phyloP scores from a whole-genome alignment of 805 yeast genomes.

The Candida nanaspora region DNA sequence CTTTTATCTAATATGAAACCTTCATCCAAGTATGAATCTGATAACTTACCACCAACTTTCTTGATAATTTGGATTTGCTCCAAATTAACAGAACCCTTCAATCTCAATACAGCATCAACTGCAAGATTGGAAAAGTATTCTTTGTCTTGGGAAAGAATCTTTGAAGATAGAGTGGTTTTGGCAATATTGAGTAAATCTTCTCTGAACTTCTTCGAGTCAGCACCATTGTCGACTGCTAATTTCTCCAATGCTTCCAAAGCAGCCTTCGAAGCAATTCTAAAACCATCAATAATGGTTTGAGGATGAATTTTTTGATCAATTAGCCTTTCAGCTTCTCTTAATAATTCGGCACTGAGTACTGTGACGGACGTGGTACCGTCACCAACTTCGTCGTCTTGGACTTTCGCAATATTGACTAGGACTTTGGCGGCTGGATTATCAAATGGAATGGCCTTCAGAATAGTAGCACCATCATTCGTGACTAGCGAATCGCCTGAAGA shows the following conservation, averaged over 20 bases:
- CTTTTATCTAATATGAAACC: conserved; percentile 89
- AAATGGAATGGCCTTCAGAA: conserved; percentile 84
- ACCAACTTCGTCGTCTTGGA: conserved; percentile 97
- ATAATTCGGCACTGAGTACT: conserved; percentile 79
- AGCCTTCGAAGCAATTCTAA: conserved; percentile 78
- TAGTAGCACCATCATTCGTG: conserved; percentile 98
- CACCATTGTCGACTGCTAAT: conserved; percentile 68
- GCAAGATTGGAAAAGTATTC: conserved; percentile 84
- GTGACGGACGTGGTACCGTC: conserved; percentile 98
- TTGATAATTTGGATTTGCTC: conserved; percentile 91
- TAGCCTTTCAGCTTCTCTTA: conserved; percentile 90
- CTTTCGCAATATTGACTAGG: conserved; percentile 87
- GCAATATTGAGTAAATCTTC: conserved; percentile 82
- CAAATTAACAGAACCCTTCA: conserved; percentile 80
- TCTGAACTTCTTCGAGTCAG: conserved; percentile 52
- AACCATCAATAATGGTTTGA: conserved; percentile 95
- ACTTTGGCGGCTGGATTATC: conserved; percentile 98
- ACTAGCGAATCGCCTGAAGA: conserved; percentile 72
- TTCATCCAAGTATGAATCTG: conserved; percentile 91
- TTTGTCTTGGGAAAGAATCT: conserved; percentile 91
- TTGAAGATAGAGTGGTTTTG: conserved; percentile 87
- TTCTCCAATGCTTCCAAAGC: conserved; percentile 75
- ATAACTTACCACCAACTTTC: conserved; percentile 85
- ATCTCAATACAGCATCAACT: conserved; percentile 86
- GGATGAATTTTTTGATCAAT: conserved; percentile 94